Evolutionary conservation across 345 rosid genomes (phyloP).

Genomic region (Gossypium bickii): DNA sequence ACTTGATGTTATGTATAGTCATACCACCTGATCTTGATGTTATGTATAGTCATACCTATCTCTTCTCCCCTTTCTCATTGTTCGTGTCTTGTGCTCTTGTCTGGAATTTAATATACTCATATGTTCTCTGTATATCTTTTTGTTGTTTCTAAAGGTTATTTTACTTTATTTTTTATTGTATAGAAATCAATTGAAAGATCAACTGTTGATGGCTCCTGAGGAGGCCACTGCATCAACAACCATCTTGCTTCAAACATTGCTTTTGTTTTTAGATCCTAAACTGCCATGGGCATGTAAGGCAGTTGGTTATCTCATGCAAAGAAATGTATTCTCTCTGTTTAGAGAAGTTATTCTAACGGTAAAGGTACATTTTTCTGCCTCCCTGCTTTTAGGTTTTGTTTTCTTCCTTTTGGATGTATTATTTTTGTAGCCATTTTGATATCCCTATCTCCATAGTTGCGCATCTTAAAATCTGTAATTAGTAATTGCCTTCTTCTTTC

Average conservation of each 20-base stretch:
- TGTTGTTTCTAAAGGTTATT: background rate
- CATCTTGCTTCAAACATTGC: slow-evolving; percentile 62
- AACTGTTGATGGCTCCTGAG: slow-evolving; percentile 39
- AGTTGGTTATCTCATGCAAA: slow-evolving; percentile 56
- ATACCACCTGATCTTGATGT: background rate
- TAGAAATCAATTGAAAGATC: slow-evolving; percentile 63
- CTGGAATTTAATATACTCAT: background rate
- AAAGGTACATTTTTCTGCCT: slow-evolving; percentile 39
- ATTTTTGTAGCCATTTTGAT: background rate
- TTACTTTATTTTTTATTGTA: slow-evolving; percentile 11
- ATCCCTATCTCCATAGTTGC: background rate
- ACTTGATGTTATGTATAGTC: background rate
- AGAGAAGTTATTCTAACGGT: slow-evolving; percentile 58
- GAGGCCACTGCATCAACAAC: slow-evolving; percentile 41
- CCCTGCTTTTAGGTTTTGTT: background rate
- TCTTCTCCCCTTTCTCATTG: background rate
- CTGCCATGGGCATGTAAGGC: slow-evolving; percentile 89
- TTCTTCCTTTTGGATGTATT: slow-evolving; percentile 17
- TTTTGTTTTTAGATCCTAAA: slow-evolving; percentile 61
- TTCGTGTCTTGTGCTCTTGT: background rate
- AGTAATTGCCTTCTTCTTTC: slow-evolving; percentile 6
- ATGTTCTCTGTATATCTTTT: background rate
- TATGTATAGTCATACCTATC: background rate
- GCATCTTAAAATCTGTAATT: background rate
- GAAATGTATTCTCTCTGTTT: slow-evolving; percentile 46